Percentiles rank a stretch among this genome's conserved stretches.
Evolutionary conservation across 768 basidiomycete genomes (phyloP).

Genomic region (Termitomyces sp.): DNA sequence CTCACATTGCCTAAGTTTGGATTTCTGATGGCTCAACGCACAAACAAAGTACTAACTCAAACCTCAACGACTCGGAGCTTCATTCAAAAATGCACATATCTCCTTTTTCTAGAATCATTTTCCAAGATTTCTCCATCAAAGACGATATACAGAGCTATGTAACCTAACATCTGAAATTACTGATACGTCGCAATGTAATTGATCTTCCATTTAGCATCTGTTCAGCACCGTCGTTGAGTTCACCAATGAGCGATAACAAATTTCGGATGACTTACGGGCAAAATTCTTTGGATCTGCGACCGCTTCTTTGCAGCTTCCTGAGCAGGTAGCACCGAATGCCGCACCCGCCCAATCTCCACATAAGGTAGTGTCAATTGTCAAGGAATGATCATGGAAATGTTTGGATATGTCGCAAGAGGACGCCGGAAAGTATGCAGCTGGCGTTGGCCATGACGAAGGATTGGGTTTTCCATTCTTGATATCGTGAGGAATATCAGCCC

Average conservation of each 20-base stretch:
- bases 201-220: conserved; percentile 56
- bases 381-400: conserved; percentile 48
- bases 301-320: conserved; percentile 40
- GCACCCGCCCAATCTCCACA: conserved; percentile 47
- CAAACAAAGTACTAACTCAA: no score
- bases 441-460: conserved; percentile 47
- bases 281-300: conserved; percentile 62
- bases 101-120: no score
- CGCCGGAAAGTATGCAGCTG: conserved; percentile 47
- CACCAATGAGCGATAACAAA: not conserved
- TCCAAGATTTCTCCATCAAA: not conserved
- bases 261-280: conserved; percentile 20
- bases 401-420: conserved; percentile 39
- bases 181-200: conserved; percentile 30
- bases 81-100: no score
- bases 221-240: not conserved
- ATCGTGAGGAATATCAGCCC: conserved; percentile 45
- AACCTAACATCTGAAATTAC: not conserved
- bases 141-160: not conserved
- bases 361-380: conserved; percentile 46
- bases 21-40: no score
- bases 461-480: conserved; percentile 40
- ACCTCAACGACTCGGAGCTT: no score
- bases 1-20: no score
- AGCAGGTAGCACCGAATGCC: conserved; percentile 33